phyloP scores from a whole-genome alignment of 78 protist species.

The Creolimax fragrantissima region DNA sequence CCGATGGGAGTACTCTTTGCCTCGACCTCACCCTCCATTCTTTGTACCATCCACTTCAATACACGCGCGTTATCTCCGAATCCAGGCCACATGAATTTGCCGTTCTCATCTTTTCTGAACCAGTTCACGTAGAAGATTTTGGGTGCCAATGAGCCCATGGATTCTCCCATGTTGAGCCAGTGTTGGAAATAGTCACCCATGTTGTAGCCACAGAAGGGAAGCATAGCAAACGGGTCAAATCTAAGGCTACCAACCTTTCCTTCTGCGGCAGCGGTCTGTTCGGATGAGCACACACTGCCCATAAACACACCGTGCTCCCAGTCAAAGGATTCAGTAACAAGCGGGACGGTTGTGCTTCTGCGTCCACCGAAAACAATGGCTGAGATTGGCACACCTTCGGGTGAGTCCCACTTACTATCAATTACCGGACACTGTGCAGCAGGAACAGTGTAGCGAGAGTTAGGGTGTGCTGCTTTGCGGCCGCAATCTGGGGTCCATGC shows the following conservation, averaged over 20 bases:
- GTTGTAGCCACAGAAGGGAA: slow-evolving; percentile 83
- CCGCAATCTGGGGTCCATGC: slow-evolving; percentile 62
- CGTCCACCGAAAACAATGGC: slow-evolving; percentile 89
- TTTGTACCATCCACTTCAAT: too few species aligned
- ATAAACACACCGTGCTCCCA: slow-evolving; percentile 88
- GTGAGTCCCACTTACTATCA: slow-evolving; percentile 56
- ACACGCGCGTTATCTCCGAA: too few species aligned
- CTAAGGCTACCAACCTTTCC: slow-evolving; percentile 22
- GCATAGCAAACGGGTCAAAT: slow-evolving; percentile 81
- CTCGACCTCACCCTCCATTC: too few species aligned
- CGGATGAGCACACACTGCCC: slow-evolving; percentile 73
- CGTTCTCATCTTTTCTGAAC: too few species aligned
- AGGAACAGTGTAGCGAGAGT: slow-evolving; percentile 79
- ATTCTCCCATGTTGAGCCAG: too few species aligned
- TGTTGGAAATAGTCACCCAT: slow-evolving; percentile 83
- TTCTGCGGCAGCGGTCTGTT: slow-evolving; percentile 59
- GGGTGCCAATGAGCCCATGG: too few species aligned
- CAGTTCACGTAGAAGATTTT: too few species aligned
- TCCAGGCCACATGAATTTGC: too few species aligned
- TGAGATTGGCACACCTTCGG: slow-evolving; percentile 77
- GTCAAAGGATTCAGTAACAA: slow-evolving; percentile 48
- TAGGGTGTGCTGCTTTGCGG: slow-evolving; percentile 51
- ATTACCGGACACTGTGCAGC: slow-evolving; percentile 71
- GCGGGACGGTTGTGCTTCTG: slow-evolving; percentile 58
- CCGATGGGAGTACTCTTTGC: too few species aligned